These are phyloP conservation scores for Yamadazyma kitorensis DNA, from an alignment of 805 yeast genomes.

Conservation along the genomic window DNA sequence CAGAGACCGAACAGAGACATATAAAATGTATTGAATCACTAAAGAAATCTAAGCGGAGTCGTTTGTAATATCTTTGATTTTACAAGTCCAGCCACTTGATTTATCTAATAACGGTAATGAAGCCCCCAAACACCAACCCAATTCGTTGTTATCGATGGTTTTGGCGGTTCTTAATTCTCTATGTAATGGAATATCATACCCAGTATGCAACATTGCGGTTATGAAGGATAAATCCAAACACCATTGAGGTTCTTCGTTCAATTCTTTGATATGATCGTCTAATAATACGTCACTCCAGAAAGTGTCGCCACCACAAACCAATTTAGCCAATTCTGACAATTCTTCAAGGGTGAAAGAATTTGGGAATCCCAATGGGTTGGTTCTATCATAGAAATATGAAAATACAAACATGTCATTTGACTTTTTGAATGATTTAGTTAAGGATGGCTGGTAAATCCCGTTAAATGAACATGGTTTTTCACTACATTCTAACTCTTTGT, in stretches of 20 bases:
- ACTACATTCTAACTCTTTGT: constrained; percentile 77
- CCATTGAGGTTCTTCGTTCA: constrained; percentile 85
- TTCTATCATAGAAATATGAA: constrained; percentile 93
- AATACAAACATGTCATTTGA: constrained; percentile 81
- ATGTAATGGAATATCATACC: constrained; percentile 88
- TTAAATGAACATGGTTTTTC: constrained; percentile 89
- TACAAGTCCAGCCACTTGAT: constrained; percentile 69
- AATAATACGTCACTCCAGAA: constrained; percentile 72
- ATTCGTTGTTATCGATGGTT: constrained; percentile 82
- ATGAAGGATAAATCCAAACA: constrained; percentile 91
- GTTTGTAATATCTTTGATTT: constrained; percentile 22
- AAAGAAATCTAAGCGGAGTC: neutral
- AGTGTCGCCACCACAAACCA: constrained; percentile 81
- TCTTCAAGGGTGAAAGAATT: constrained; percentile 81
- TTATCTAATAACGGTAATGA: constrained; percentile 83
- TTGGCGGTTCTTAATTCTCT: constrained; percentile 93
- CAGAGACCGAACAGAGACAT: too few species aligned
- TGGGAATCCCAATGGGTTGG: constrained; percentile 95
- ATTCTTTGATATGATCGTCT: constrained; percentile 61
- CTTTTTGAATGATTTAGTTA: constrained; percentile 69
- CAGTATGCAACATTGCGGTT: constrained; percentile 88
- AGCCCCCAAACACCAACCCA: constrained; percentile 99
- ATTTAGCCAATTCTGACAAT: constrained; percentile 72
- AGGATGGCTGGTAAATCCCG: constrained; percentile 95
- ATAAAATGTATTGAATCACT: neutral